These are phyloP conservation scores for Agroathelia rolfsii DNA, from an alignment of 1,284 basidiomycete species.

Conservation along the genomic window DNA sequence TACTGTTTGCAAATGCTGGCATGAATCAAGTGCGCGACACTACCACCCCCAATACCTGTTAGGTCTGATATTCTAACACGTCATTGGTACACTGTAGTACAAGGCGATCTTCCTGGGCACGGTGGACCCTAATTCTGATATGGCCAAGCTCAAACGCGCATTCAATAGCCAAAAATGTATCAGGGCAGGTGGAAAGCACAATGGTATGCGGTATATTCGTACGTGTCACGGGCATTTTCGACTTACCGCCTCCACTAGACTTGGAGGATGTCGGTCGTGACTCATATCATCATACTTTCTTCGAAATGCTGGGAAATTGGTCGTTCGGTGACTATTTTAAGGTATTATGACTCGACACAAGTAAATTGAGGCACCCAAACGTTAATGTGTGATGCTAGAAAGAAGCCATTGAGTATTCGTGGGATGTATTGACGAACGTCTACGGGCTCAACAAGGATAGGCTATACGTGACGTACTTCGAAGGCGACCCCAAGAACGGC, in stretches of 20 bases:
- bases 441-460: conserved; percentile 86
- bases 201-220: conserved; percentile 45
- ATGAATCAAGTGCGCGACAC: conserved; percentile 75
- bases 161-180: conserved; percentile 98
- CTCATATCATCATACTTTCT: conserved; percentile 95
- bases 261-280: conserved; percentile 98
- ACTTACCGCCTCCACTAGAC: conserved; percentile 38
- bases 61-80: conserved; percentile 6
- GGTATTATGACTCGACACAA: too few relatives aligned
- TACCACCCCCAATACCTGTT: conserved; percentile 15
- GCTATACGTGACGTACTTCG: conserved; percentile 96
- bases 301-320: conserved; percentile 99
- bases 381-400: conserved; percentile 45
- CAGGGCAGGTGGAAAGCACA: conserved; percentile 96
- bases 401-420: conserved; percentile 89
- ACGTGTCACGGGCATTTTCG: conserved; percentile 18
- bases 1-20: conserved; percentile 96
- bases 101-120: conserved; percentile 96
- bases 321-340: conserved; percentile 99
- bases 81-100: conserved; percentile 47
- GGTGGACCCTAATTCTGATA: conserved; percentile 84
- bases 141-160: conserved; percentile 85
- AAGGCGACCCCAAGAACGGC: conserved; percentile 83
- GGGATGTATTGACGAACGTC: conserved; percentile 87
- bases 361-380: too few relatives aligned